Conservation (phyloP, 2,329 filamentous ascomycete genomes). For the Pochonia chlamydosporia region DNA sequence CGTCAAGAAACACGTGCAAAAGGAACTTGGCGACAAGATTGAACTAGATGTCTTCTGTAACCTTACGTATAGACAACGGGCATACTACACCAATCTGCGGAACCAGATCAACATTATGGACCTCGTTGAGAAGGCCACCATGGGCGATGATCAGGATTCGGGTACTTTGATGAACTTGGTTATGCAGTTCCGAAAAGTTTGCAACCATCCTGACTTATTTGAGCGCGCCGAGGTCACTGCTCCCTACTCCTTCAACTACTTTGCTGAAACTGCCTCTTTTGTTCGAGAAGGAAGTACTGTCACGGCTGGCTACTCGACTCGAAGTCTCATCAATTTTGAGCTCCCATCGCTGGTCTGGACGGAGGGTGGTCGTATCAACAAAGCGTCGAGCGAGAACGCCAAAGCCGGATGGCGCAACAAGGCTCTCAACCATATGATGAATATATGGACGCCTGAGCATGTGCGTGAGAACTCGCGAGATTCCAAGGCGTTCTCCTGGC, state of each 20-base stretch:
- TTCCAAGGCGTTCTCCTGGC: conserved; percentile 74
- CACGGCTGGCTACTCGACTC: conserved; percentile 78
- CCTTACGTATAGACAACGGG: conserved; percentile 90
- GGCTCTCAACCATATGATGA: conserved; percentile 76
- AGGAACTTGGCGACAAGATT: conserved; percentile 98
- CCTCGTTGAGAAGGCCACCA: conserved; percentile 91
- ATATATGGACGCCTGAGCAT: conserved; percentile 81
- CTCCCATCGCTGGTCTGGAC: conserved; percentile 78
- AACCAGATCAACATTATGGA: conserved; percentile 99
- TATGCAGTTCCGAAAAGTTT: conserved; percentile 99
- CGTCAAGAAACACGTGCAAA: conserved; percentile 99
- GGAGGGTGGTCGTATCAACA: conserved; percentile 69
- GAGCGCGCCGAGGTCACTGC: conserved; percentile 89
- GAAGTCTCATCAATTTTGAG: conserved; percentile 78
- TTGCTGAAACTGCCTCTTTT: conserved; percentile 93
- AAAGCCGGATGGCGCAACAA: conserved; percentile 75
- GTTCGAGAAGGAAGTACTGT: conserved; percentile 80
- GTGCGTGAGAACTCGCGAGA: conserved; percentile 58
- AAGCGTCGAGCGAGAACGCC: conserved; percentile 66
- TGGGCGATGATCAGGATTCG: conserved; percentile 90
- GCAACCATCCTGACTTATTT: conserved; percentile 96
- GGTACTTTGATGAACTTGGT: conserved; percentile 98
- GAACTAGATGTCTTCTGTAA: conserved; percentile 95
- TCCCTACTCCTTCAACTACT: conserved; percentile 76
- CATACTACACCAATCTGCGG: conserved; percentile 84